A percentile compares a stretch with the other conserved stretches of the same genome.
Evolutionary conservation across 73 alveolate genomes (phyloP).

Genomic region (Paraurostyla sp.): DNA sequence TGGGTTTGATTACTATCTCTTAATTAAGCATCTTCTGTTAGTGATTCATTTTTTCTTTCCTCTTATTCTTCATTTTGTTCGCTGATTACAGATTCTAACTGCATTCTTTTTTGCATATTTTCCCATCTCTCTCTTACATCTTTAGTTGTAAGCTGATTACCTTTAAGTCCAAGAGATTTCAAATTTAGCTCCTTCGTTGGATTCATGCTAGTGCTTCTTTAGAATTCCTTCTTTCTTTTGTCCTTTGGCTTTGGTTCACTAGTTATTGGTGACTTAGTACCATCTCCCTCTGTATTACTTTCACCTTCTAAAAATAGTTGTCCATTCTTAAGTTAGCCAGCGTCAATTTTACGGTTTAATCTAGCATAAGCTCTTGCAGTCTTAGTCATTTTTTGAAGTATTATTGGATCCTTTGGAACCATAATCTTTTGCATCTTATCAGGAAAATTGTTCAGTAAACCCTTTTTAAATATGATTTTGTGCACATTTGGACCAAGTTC

Average conservation of each 20-base stretch:
- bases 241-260: not conserved
- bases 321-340: not conserved
- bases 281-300: not conserved
- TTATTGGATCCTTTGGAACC: not conserved
- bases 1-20: not conserved
- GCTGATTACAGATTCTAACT: not conserved
- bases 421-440: not conserved
- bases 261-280: not conserved
- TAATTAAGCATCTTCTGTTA: not conserved
- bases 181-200: not conserved
- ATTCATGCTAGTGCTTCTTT: not conserved
- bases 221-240: not conserved
- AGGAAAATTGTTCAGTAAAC: not conserved
- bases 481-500: conserved; percentile 1
- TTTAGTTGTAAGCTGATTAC: not conserved
- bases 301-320: not conserved
- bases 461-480: not conserved
- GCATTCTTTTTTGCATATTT: not conserved
- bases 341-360: not conserved
- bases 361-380: not conserved
- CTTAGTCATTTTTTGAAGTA: not conserved
- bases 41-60: not conserved
- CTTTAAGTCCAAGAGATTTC: not conserved
- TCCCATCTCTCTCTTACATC: conserved; percentile 3
- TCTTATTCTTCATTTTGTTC: not conserved